Evolutionary conservation across 2,329 filamentous ascomycete genomes (phyloP).

Genomic region (Ceratocystis eucalypticola): DNA sequence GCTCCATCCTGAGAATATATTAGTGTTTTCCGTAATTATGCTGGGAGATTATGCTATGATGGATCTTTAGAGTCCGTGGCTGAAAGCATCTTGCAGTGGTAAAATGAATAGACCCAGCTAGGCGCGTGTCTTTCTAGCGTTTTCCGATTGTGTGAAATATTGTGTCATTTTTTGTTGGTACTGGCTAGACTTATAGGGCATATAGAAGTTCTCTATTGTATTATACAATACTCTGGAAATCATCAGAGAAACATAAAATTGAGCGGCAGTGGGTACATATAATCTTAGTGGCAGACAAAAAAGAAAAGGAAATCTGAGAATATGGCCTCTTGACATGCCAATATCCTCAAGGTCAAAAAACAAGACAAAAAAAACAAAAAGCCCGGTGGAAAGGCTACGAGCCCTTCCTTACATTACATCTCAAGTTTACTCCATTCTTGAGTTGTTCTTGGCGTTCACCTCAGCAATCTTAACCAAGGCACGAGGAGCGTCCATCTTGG

Average conservation of each 20-base stretch:
- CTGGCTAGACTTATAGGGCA: not conserved
- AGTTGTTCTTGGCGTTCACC: slow-evolving; percentile 56
- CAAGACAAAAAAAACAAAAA: not conserved
- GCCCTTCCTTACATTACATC: not conserved
- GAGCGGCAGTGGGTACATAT: not conserved
- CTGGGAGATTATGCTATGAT: too few relatives aligned
- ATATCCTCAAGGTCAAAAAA: not conserved
- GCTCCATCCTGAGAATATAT: too few relatives aligned
- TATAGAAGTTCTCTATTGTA: not conserved
- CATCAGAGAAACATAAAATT: not conserved
- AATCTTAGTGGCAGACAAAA: not conserved
- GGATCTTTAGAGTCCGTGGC: too few relatives aligned
- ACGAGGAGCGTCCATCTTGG: slow-evolving; percentile 61
- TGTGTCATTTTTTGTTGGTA: not conserved
- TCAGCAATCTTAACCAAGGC: slow-evolving; percentile 57
- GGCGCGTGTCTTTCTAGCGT: too few relatives aligned
- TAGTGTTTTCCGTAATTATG: too few relatives aligned
- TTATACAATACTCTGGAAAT: slow-evolving; percentile 1
- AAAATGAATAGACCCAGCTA: too few relatives aligned
- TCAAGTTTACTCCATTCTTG: slow-evolving; percentile 28
- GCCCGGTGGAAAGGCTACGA: not conserved
- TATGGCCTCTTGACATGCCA: not conserved
- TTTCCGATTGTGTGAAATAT: not conserved
- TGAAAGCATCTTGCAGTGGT: too few relatives aligned
- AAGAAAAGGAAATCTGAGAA: not conserved